Conservation (phyloP, 2,329 filamentous ascomycete genomes). For the Raffaelea arxii region DNA sequence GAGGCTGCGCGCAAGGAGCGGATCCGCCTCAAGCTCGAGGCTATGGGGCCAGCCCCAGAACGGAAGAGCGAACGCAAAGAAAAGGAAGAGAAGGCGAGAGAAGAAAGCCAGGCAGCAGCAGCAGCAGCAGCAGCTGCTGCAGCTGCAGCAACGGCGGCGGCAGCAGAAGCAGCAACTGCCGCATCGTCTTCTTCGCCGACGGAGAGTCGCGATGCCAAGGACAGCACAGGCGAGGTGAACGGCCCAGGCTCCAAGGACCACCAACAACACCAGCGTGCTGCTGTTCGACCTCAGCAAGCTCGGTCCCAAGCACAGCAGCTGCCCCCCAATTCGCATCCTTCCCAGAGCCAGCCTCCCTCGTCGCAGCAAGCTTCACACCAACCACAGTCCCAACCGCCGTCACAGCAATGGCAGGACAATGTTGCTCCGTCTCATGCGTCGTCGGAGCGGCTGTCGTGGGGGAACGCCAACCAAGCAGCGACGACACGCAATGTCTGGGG, state of each 20-base stretch:
- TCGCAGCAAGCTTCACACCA: neutral
- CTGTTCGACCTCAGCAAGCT: neutral
- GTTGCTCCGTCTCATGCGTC: conserved; percentile 23
- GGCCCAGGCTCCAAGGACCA: neutral
- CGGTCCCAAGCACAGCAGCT: neutral
- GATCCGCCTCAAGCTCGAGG: conserved; percentile 62
- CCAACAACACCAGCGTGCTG: too few species aligned
- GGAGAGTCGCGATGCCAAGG: neutral
- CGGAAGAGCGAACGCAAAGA: conserved; percentile 48
- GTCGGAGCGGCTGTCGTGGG: conserved; percentile 42
- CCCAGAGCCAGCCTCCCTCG: neutral
- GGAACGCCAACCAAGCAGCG: conserved; percentile 29
- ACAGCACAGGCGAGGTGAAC: neutral
- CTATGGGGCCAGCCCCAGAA: conserved; percentile 55
- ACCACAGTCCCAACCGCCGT: neutral
- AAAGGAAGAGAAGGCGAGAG: conserved; percentile 35
- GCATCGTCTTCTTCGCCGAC: neutral
- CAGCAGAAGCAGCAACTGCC: neutral
- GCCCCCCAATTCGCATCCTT: neutral
- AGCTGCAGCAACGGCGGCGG: neutral
- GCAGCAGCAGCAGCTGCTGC: neutral
- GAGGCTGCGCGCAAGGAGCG: conserved; percentile 63
- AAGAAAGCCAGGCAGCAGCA: conserved; percentile 15
- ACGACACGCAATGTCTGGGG: conserved; percentile 65
- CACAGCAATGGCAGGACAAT: conserved; percentile 26